Percentiles rank a stretch among this genome's conserved stretches.
Conservation (phyloP, 257 asterid species). For the Ilex aquifolium region DNA sequence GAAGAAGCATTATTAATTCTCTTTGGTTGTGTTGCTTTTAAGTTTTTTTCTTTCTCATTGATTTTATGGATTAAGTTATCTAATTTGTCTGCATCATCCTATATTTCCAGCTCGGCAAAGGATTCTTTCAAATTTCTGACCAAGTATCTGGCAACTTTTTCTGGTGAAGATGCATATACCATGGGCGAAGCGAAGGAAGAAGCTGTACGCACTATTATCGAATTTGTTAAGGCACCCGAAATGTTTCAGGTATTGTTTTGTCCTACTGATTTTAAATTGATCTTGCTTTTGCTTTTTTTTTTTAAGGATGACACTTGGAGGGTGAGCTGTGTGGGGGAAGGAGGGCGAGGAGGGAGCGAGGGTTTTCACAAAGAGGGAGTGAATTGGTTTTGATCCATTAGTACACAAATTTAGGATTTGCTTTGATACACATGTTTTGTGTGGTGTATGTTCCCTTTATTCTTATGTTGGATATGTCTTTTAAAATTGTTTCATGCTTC, state of each 20-base stretch:
- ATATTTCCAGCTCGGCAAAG: conserved; percentile 52
- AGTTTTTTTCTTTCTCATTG: background rate
- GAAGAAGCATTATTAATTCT: no score
- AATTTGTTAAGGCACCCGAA: conserved; percentile 81
- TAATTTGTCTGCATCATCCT: conserved; percentile 3
- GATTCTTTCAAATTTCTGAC: conserved; percentile 76
- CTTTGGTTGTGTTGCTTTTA: no score
- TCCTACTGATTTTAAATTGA: background rate
- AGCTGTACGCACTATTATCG: conserved; percentile 67
- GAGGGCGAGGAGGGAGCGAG: no score
- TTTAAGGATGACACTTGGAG: no score
- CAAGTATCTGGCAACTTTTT: conserved; percentile 78
- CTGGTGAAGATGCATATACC: conserved; percentile 56
- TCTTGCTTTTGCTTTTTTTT: background rate
- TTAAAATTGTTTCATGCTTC: no score
- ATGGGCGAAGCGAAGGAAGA: conserved; percentile 83
- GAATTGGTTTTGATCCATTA: background rate
- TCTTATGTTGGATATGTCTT: no score
- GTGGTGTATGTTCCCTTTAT: background rate
- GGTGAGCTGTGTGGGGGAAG: no score
- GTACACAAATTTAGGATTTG: background rate
- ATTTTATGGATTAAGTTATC: background rate
- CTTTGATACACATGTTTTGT: background rate
- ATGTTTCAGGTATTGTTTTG: conserved; percentile 67
- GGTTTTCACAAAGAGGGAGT: background rate